Evolutionary conservation across 805 yeast genomes (phyloP), one percentile per base, ranked within the genome.

Genomic region (Debaryomyces hansenii): DNA sequence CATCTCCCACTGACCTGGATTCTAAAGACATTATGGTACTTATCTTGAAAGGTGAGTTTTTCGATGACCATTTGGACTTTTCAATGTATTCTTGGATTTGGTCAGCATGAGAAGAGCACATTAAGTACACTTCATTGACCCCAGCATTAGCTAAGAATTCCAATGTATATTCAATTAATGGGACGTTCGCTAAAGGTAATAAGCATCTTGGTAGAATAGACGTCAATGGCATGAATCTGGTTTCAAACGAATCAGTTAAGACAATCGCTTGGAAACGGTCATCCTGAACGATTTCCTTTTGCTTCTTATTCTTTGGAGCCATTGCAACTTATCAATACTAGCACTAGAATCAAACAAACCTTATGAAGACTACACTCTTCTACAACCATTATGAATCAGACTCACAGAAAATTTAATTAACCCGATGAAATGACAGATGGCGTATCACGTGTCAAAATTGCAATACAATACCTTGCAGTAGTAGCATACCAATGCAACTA

Each of bases 1-100:
- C 95, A 69, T 94, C 99, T 54, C 99, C 99, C 9, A 92, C 96
- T 21, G 96, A 87, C 64, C 91, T 73, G 9, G 94, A 84, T 64
- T 92, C 97, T 40, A 90, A 81, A 20, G 95, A 82, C 75, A 87
- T 79, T 44, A 92, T 80, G 2, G 96, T 86, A 40, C 82, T 80
- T 38, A 94, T 78, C 46, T 80, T 79, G 65, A 94, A 92, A 1
- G 97, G 96, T 2, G 96, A 81, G 60, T 84, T 80, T 1, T 82
- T 74, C 14, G 72, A 59, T 28, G 70, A 72, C 94, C 94, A 87
- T 59, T 83, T 84, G 29, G 89, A 83, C 5, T 69, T 62, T 54
- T 85, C 89, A 42, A 94, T 84, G 60, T 94, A 94, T 33, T 76
- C 79, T 63, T 87, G 89, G 53, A 94, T 84, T 71, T 86, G 90